Conservation (phyloP, 2,329 filamentous ascomycete species). For the Aschersonia sp. region DNA sequence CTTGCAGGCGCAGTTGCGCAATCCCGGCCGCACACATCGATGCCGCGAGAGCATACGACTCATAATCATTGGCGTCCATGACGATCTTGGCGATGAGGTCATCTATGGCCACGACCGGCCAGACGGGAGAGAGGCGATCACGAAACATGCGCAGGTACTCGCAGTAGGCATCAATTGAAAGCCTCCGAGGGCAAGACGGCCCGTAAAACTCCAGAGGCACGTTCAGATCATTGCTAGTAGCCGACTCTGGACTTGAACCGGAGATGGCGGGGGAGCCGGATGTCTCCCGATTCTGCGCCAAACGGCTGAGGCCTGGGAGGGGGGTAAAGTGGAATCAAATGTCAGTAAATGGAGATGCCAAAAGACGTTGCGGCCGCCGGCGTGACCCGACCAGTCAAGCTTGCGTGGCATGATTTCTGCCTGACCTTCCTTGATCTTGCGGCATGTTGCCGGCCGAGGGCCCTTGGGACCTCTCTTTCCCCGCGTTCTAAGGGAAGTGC, state of each 20-base stretch:
- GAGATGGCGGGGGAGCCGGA: neutral
- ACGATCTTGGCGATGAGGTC: constrained; percentile 7
- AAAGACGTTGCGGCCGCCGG: neutral
- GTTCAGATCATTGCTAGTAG: neutral
- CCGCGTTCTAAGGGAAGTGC: neutral
- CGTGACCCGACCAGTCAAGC: neutral
- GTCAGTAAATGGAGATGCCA: neutral
- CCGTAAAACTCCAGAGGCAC: neutral
- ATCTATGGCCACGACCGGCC: constrained; percentile 11
- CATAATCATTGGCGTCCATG: constrained; percentile 6
- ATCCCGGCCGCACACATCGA: constrained; percentile 13
- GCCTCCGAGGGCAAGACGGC: neutral
- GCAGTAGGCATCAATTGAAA: constrained; percentile 7
- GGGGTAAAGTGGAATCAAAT: neutral
- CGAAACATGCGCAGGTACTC: constrained; percentile 9
- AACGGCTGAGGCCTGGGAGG: neutral
- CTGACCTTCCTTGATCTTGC: constrained; percentile 1
- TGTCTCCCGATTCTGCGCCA: neutral
- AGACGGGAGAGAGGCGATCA: constrained; percentile 8
- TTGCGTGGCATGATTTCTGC: neutral
- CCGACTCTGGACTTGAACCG: neutral
- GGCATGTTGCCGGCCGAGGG: neutral
- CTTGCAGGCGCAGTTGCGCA: constrained; percentile 11
- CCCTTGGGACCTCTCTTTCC: constrained; percentile 1
- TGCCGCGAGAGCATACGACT: constrained; percentile 11